Evolutionary conservation across 768 basidiomycete genomes (phyloP), one percentile per base, ranked within the genome.

Genomic region (Leucosporidium creatinivorum): DNA sequence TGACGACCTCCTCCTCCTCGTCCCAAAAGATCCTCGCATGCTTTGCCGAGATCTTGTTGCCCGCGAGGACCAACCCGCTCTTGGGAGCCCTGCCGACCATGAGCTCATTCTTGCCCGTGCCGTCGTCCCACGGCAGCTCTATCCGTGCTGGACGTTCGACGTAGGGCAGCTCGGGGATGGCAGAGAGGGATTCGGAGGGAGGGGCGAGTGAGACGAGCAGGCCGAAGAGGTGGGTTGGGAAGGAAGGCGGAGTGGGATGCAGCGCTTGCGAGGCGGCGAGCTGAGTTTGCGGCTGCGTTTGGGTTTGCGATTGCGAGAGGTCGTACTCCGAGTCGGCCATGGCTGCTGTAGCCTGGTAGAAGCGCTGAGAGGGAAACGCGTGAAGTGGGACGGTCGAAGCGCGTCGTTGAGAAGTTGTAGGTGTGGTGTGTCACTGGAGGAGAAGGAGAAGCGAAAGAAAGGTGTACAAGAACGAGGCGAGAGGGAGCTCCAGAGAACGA

Each of bases 241-340:
- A 52, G 10, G 30, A 8, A 21, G 60, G 44, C 25, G 39, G 51
- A 52, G 30, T 57, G 2, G 65, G 26, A 3, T 60, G 52, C 18
- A 26, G 15, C 4, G 51, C n/a, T 23, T 52, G n/a, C 4, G 48
- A 51, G 48, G 28, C 15, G 23, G 44, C 21, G 33, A 48, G 44
- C 44, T 71, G 70, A 15, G 70, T 66, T 21, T 62, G 56, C 8
- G 67, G 61, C 54, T 72, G 70, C 1, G 70, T 72, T 50, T 67
- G 66, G 28, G 61, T 50, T 28, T 62, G 66, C 1, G 58, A 26
- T 30, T 60, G 58, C 7, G 56, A 57, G 30, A 57, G 33, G 31
- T 57, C 31, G 56, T 52, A 52, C 21, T 44, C 39, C 8, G 39
- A 44, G 39, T 44, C 39, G 39, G 39, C 39, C 39, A 44, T 44